These are phyloP conservation scores for Rhodotorula sp. DNA, from an alignment of 1,284 basidiomycete species.

Conservation along the genomic window DNA sequence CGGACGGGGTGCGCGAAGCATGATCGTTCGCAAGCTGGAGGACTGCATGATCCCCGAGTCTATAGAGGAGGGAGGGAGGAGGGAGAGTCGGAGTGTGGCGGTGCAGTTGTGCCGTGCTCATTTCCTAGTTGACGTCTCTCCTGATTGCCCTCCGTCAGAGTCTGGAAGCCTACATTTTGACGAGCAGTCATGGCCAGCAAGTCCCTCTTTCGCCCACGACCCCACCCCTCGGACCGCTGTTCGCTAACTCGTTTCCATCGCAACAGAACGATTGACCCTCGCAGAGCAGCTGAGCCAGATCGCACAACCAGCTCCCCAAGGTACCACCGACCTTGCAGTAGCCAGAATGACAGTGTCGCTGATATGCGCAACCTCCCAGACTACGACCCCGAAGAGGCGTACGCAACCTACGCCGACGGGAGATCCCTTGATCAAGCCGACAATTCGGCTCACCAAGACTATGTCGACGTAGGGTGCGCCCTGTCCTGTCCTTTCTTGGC, in stretches of 20 bases:
- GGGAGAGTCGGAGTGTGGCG: too few species aligned
- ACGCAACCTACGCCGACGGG: conserved; percentile 48
- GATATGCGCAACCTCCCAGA: conserved; percentile 52
- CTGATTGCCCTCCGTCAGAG: too few species aligned
- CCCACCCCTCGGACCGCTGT: accelerated
- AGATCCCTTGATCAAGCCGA: conserved; percentile 36
- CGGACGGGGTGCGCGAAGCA: background rate
- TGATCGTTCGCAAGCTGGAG: background rate
- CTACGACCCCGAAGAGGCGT: conserved; percentile 71
- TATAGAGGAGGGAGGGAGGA: too few species aligned
- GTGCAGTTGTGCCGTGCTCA: too few species aligned
- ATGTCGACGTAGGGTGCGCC: conserved; percentile 74
- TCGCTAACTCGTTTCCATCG: background rate
- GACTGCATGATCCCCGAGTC: too few species aligned
- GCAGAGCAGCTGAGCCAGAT: conserved; percentile 79
- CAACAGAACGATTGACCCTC: conserved; percentile 54
- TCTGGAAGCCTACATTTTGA: too few species aligned
- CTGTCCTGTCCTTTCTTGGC: conserved; percentile 13
- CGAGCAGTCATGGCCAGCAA: conserved; percentile 12
- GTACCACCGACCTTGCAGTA: conserved; percentile 48
- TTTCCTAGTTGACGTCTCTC: too few species aligned
- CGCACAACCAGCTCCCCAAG: conserved; percentile 64
- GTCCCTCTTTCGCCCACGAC: background rate
- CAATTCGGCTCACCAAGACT: conserved; percentile 61
- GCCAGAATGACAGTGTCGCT: background rate